Evolutionary conservation across 768 basidiomycete species (phyloP).

Genomic region (Filobasidium wieringae): DNA sequence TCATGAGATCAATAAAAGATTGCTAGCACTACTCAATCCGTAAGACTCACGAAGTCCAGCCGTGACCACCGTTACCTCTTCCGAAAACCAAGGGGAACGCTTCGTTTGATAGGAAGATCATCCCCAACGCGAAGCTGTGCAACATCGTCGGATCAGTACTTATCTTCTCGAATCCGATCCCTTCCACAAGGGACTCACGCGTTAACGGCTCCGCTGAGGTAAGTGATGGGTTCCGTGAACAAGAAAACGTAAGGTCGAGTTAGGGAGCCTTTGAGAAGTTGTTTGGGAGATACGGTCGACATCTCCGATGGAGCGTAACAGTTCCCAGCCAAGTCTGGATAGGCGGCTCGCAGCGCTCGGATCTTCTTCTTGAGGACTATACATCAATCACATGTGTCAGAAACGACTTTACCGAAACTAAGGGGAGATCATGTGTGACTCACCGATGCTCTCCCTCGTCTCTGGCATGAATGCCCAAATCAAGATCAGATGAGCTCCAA

Average conservation of each 20-base stretch:
- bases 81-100: slow-evolving; percentile 29
- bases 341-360: slow-evolving; percentile 13
- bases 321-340: background rate
- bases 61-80: slow-evolving; percentile 23
- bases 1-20: background rate
- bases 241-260: slow-evolving; percentile 28
- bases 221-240: slow-evolving; percentile 31
- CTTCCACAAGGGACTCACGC: slow-evolving; percentile 12
- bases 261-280: slow-evolving; percentile 26
- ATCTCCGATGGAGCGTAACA: slow-evolving; percentile 15
- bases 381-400: background rate
- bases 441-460: slow-evolving; percentile 24
- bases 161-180: background rate
- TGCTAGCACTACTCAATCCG: background rate
- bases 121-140: slow-evolving; percentile 21
- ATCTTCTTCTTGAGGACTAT: slow-evolving; percentile 18
- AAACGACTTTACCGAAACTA: background rate
- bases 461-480: slow-evolving; percentile 23
- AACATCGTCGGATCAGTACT: background rate
- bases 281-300: slow-evolving; percentile 20
- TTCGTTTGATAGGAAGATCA: slow-evolving; percentile 30
- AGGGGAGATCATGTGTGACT: background rate
- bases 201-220: slow-evolving; percentile 26
- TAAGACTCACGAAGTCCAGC: slow-evolving; percentile 22
- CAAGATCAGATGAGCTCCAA: slow-evolving; percentile 20